Evolutionary conservation across 768 basidiomycete species (phyloP).

Genomic region (Xerocomus potaroensis): DNA sequence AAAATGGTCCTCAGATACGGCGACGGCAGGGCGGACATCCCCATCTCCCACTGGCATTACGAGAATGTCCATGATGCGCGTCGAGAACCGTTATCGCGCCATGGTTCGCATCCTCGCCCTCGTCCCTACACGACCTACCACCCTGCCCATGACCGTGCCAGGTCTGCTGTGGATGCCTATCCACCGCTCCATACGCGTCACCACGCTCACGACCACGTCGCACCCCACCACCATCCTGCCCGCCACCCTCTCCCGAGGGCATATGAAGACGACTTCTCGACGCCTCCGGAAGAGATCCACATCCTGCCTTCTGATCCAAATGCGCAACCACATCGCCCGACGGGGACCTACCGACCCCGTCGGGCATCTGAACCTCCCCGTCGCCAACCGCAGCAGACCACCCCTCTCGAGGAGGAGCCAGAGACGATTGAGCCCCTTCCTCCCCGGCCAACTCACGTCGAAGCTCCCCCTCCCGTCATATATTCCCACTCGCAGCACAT

Average conservation of each 20-base stretch:
- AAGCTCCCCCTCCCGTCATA: conserved; percentile 26
- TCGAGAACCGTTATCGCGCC: conserved; percentile 12
- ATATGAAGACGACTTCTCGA: conserved; percentile 17
- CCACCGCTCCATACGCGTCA: no score
- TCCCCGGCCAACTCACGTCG: conserved; percentile 19
- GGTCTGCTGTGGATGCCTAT: conserved; percentile 32
- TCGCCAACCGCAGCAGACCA: conserved; percentile 16
- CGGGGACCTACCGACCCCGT: conserved; percentile 29
- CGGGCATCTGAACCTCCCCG: conserved; percentile 28
- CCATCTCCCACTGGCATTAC: conserved; percentile 48
- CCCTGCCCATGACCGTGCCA: conserved; percentile 35
- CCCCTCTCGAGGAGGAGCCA: conserved; percentile 21
- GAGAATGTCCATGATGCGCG: conserved; percentile 15
- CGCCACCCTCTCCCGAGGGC: conserved; percentile 21
- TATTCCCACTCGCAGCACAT: conserved; percentile 41
- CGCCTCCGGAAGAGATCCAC: conserved; percentile 58
- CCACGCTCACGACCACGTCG: conserved; percentile 31
- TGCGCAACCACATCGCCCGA: conserved; percentile 30
- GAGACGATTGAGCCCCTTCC: conserved; percentile 34
- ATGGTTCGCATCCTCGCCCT: conserved; percentile 22
- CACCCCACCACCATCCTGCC: conserved; percentile 6
- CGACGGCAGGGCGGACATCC: conserved; percentile 60
- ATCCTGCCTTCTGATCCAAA: conserved; percentile 51
- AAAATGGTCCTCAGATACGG: conserved; percentile 68
- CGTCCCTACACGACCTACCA: conserved; percentile 30